Evolutionary conservation across 2,329 filamentous ascomycete genomes (phyloP).

Genomic region (Cryoendolithus antarcticus): DNA sequence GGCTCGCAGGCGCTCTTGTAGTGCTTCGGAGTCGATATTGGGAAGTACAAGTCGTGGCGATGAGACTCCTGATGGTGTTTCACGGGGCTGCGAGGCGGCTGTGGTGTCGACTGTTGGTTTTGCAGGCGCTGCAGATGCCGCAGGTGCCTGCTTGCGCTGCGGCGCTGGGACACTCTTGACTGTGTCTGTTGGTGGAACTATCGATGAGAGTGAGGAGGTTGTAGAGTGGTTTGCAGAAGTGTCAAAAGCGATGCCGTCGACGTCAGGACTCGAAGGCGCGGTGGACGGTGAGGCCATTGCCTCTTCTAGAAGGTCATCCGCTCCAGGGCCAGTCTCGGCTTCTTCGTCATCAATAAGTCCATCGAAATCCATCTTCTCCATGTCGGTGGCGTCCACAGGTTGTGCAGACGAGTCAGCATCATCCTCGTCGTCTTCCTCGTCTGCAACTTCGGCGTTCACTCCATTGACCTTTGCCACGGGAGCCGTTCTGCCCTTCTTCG

Average conservation of each 20-base stretch:
- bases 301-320: too few relatives aligned
- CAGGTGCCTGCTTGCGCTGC: slow-evolving; percentile 7
- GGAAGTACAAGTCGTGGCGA: slow-evolving; percentile 27
- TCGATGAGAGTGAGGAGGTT: slow-evolving; percentile 36
- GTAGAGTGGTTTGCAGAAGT: slow-evolving; percentile 26
- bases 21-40: slow-evolving; percentile 58
- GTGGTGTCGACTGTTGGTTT: slow-evolving; percentile 1
- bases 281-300: slow-evolving; percentile 14
- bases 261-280: slow-evolving; percentile 23
- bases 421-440: slow-evolving; percentile 13
- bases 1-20: slow-evolving; percentile 67
- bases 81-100: slow-evolving; percentile 1
- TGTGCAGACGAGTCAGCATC: slow-evolving; percentile 13
- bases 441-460: slow-evolving; percentile 9
- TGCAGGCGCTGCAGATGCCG: slow-evolving; percentile 4
- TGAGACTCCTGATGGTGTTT: slow-evolving; percentile 14
- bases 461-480: slow-evolving; percentile 27
- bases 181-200: slow-evolving; percentile 24
- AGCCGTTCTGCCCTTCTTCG: slow-evolving; percentile 28
- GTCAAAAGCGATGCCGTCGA: slow-evolving; percentile 30
- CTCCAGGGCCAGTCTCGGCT: slow-evolving; percentile 10
- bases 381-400: slow-evolving; percentile 11
- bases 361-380: slow-evolving; percentile 23
- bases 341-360: slow-evolving; percentile 15
- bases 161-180: slow-evolving; percentile 8